Percentiles rank a stretch among this genome's conserved stretches.
Evolutionary conservation across 805 yeast genomes (phyloP).

Genomic region (Metschnikowia shivogae): DNA sequence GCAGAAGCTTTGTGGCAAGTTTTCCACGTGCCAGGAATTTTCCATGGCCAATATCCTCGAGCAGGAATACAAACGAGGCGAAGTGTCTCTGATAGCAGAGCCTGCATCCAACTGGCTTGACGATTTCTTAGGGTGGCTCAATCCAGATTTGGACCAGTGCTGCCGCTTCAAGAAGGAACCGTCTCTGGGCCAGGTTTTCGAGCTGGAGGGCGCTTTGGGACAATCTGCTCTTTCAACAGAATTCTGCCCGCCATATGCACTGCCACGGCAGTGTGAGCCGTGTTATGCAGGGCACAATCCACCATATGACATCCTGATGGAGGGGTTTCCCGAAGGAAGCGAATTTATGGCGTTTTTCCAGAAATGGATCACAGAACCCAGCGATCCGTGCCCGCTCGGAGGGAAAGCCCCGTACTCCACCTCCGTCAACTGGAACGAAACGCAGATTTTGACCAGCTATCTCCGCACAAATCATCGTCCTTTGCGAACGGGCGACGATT

Average conservation of each 20-base stretch:
- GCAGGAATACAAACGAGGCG: conserved; percentile 71
- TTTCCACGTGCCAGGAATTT: conserved; percentile 73
- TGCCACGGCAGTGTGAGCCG: conserved; percentile 66
- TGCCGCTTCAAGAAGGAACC: conserved; percentile 55
- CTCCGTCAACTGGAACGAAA: conserved; percentile 35
- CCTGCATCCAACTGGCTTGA: conserved; percentile 93
- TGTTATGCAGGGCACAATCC: conserved; percentile 62
- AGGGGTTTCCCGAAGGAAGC: conserved; percentile 71
- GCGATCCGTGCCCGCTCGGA: conserved; percentile 91
- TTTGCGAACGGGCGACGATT: conserved; percentile 76
- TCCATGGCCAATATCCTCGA: conserved; percentile 80
- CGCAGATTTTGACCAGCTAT: conserved; percentile 49
- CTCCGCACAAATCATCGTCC: conserved; percentile 81
- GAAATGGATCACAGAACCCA: conserved; percentile 79
- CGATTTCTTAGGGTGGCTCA: conserved; percentile 81
- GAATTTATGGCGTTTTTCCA: conserved; percentile 69
- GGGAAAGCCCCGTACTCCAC: conserved; percentile 88
- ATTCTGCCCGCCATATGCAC: conserved; percentile 62
- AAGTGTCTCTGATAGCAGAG: conserved; percentile 63
- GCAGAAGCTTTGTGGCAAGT: conserved; percentile 78
- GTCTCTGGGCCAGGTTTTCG: too few relatives aligned
- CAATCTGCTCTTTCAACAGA: conserved; percentile 24
- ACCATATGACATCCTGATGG: conserved; percentile 68
- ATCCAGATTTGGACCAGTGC: conserved; percentile 83
- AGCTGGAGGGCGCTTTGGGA: too few relatives aligned